Evolutionary conservation across 2,329 filamentous ascomycete genomes (phyloP).

Genomic region (Aspergillus fructus): DNA sequence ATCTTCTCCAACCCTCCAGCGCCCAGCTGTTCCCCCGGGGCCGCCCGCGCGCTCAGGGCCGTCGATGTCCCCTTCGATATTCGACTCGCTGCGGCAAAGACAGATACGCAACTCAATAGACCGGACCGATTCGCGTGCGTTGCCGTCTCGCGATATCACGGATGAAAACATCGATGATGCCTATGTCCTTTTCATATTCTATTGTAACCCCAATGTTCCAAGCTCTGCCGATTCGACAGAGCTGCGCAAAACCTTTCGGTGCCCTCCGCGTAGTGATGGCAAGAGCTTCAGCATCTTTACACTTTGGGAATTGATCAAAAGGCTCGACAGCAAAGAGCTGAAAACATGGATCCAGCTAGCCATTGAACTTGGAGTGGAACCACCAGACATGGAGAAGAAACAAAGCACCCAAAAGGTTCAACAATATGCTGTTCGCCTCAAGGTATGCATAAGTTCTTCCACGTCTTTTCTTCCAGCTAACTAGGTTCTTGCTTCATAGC

Average conservation of each 20-base stretch:
- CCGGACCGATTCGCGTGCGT: slow-evolving; percentile 48
- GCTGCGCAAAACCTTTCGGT: slow-evolving; percentile 73
- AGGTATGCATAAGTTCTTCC: slow-evolving; percentile 54
- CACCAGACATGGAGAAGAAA: slow-evolving; percentile 75
- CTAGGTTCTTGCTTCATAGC: slow-evolving; percentile 46
- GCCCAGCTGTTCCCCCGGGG: slow-evolving; percentile 27
- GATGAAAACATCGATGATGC: slow-evolving; percentile 74
- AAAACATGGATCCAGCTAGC: slow-evolving; percentile 92
- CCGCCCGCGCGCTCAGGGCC: slow-evolving; percentile 32
- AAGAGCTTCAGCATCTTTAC: slow-evolving; percentile 78
- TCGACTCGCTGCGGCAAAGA: slow-evolving; percentile 31
- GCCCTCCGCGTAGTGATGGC: slow-evolving; percentile 80
- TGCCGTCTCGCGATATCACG: slow-evolving; percentile 69
- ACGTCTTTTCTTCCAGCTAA: not conserved
- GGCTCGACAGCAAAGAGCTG: slow-evolving; percentile 77
- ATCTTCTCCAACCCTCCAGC: slow-evolving; percentile 36
- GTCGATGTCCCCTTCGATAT: slow-evolving; percentile 43
- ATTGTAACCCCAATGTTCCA: slow-evolving; percentile 82
- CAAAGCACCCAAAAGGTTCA: slow-evolving; percentile 92
- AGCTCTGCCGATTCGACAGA: slow-evolving; percentile 67
- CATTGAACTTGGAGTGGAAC: slow-evolving; percentile 82
- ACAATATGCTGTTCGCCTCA: slow-evolving; percentile 88
- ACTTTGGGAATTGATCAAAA: slow-evolving; percentile 75
- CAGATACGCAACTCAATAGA: slow-evolving; percentile 32
- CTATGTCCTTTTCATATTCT: slow-evolving; percentile 81